Conservation (phyloP, 2,329 filamentous ascomycete genomes). For the Apiospora pterosperma region DNA sequence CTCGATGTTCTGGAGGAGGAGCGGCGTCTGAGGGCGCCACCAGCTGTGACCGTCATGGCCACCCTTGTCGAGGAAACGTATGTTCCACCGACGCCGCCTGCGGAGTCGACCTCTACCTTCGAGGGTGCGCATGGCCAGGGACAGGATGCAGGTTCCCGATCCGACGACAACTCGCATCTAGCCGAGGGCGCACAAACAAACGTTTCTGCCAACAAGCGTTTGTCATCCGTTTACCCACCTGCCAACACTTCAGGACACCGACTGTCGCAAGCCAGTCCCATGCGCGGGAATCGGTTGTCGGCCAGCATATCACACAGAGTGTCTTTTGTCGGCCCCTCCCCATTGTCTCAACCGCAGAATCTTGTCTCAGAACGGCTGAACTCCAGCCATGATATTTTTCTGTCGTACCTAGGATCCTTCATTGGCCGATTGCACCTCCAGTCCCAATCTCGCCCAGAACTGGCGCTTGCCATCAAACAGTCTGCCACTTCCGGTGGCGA, state of each 20-base stretch:
- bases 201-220: slow-evolving; percentile 39
- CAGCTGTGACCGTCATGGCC: slow-evolving; percentile 56
- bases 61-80: slow-evolving; percentile 56
- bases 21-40: slow-evolving; percentile 42
- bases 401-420: slow-evolving; percentile 89
- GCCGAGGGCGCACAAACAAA: slow-evolving; percentile 33
- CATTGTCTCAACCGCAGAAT: slow-evolving; percentile 61
- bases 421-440: slow-evolving; percentile 87
- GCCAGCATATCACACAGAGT: slow-evolving; percentile 67
- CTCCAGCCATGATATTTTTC: slow-evolving; percentile 78
- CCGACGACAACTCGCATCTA: slow-evolving; percentile 28
- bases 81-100: slow-evolving; percentile 61
- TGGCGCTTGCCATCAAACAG: slow-evolving; percentile 78
- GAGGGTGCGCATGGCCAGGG: slow-evolving; percentile 23
- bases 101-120: slow-evolving; percentile 42
- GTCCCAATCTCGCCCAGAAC: slow-evolving; percentile 82
- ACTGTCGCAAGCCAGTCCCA: slow-evolving; percentile 35
- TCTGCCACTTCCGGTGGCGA: slow-evolving; percentile 78
- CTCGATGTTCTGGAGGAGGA: slow-evolving; percentile 79
- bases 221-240: slow-evolving; percentile 42
- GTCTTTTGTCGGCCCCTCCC: slow-evolving; percentile 68
- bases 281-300: slow-evolving; percentile 44
- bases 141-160: slow-evolving; percentile 38
- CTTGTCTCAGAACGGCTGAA: slow-evolving; percentile 82
- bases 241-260: slow-evolving; percentile 25